Base-by-base conservation (phyloP, 2,329 filamentous ascomycete species). In the Atkinsonella hypoxylon region DNA sequence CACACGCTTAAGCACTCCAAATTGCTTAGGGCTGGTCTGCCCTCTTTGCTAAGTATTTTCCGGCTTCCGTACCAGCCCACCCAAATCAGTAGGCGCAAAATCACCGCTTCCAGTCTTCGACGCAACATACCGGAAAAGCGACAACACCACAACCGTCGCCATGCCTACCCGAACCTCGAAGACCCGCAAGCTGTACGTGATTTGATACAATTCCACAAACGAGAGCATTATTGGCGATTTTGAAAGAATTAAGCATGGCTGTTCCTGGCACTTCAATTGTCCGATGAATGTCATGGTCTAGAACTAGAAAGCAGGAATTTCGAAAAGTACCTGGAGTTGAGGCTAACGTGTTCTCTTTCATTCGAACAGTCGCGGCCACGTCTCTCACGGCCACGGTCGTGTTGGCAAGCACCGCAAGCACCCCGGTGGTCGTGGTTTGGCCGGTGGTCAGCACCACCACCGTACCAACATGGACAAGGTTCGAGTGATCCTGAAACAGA, bases 341-440 rank as follows among this genome's bases (percentile, higher is more conserved):
- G 15, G 48, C 48, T 50, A 50, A 50, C 36, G 17, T 20, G 3
- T 43, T 26, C 30, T 3, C 34, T 26, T 2, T 6, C 15, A 12
- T 20, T 49, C 26, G 26, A 26, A 65, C 70, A 89, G 85, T 80
- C 89, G 91, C 80, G 91, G 91, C 75, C 89, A 98, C 79, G 93
- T 98, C 72, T 94, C 87, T 70, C 89, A 89, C 81, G 93, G 93
- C 81, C 84, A 97, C 76, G 91, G 93, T 80, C 91, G 91, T 83
- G 75, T 97, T 71, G 93, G 93, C 74, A 97, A 97, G 87, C 90
- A 96, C 86, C 81, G 93, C 71, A 97, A 98, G 85, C 81, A 85
- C 64, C 82, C 80, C 63, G 81, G 81, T 83, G 81, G 81, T 81
- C 78, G 87, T 87, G 81, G 81, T 84, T 78, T 85, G 77, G 93